A percentile compares a stretch with the other conserved stretches of the same genome.
Conservation (phyloP, 1,139 yeast genomes). For the Yamadazyma oceani region DNA sequence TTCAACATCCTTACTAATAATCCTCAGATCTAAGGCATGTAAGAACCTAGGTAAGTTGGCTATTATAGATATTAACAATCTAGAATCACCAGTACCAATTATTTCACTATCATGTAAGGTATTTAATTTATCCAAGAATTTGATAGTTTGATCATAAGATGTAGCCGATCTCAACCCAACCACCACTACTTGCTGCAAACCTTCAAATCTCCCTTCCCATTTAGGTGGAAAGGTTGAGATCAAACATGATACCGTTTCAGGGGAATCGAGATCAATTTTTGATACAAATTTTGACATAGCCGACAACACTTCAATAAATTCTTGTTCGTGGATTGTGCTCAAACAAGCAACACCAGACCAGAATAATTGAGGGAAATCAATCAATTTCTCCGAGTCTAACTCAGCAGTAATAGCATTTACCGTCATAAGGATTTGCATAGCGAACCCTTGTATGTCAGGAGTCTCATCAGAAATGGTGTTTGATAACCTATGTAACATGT, state of each 20-base stretch:
- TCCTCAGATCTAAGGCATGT: conserved; percentile 67
- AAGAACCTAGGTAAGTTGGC: conserved; percentile 83
- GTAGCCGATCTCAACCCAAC: conserved; percentile 81
- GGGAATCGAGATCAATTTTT: conserved; percentile 83
- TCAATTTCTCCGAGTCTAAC: conserved; percentile 70
- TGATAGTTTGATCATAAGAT: conserved; percentile 76
- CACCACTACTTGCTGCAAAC: conserved; percentile 75
- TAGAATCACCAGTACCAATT: conserved; percentile 68
- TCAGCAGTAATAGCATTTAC: conserved; percentile 89
- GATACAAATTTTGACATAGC: conserved; percentile 80
- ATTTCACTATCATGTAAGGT: conserved; percentile 70
- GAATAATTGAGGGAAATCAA: conserved; percentile 88
- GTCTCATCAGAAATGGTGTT: conserved; percentile 91
- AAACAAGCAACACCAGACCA: conserved; percentile 96
- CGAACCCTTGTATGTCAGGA: conserved; percentile 90
- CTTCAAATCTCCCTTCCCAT: conserved; percentile 95
- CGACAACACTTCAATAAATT: conserved; percentile 82
- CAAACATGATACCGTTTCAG: conserved; percentile 80
- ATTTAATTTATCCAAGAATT: conserved; percentile 71
- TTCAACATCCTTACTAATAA: conserved; percentile 50
- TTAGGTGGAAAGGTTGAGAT: conserved; percentile 88
- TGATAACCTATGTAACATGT: conserved; percentile 89
- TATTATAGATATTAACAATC: conserved; percentile 70
- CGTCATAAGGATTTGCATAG: conserved; percentile 97
- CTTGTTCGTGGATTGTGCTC: conserved; percentile 88